Base-by-base conservation (phyloP, 306 rosid species). In the Myrica gale region DNA sequence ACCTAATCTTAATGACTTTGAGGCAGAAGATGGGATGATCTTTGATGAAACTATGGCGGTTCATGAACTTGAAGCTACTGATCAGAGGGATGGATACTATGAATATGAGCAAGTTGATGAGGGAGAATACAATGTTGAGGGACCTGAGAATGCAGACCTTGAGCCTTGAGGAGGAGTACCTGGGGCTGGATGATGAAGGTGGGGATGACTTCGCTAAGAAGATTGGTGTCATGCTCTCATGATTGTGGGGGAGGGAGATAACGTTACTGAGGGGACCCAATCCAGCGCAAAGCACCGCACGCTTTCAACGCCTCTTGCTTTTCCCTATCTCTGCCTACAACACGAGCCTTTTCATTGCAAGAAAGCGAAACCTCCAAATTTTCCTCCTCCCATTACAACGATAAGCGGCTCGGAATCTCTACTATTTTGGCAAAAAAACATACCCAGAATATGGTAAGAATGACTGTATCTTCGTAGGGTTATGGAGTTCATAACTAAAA, bases 181-280 rank as follows among this genome's bases (percentile, higher is more conserved):
- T 85, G n/a, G n/a, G n/a, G n/a, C n/a, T n/a, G 63, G 97, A 94
- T 5, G 98, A 89, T 7, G 98, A 89, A 75, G 93, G 88, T 2
- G 97, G 89, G 60, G 97, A 94, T 82, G 98, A 94, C 84, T 91
- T 94, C 72, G 98, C 97, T 15, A 94, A 94, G 90, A 94, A 92
- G 88, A 94, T 92, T 43, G 98, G 98, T 23, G 97, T 88, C n/a
- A 17, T 90, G 82, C 79, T 84, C 62, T 80, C 92, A 4, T 91
- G 86, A 85, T 79, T 41, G 47, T 23, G 16, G 72, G 70, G 62
- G 32, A 63, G 53, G 63, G 51, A 68, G 74, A 72, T 46, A 72
- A 62, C 26, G 56, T 53, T 8, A 54, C 46, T 65, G 41, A 39
- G 45, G 12, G 50, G 69, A 46, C n/a, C n/a, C n/a, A n/a, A n/a